These are phyloP conservation scores for Staphylotrichum tortipilum DNA, from an alignment of 495 filamentous ascomycete genomes.

Conservation along the genomic window DNA sequence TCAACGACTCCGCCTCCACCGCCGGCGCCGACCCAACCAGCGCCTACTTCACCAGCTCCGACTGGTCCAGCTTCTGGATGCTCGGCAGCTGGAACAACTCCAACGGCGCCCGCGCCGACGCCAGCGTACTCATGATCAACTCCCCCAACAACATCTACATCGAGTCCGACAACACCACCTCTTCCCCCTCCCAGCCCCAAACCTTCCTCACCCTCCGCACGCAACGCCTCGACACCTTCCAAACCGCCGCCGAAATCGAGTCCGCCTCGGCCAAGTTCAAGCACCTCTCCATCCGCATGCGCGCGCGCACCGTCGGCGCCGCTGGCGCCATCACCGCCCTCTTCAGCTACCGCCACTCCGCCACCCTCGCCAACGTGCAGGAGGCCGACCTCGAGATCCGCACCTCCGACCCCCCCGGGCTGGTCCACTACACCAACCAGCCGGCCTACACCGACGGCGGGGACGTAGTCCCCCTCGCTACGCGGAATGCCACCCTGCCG, in stretches of 20 bases:
- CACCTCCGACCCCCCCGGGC: slow-evolving; percentile 46
- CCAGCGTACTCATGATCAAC: slow-evolving; percentile 48
- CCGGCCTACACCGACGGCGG: slow-evolving; percentile 43
- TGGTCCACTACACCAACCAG: slow-evolving; percentile 68
- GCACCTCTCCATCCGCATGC: slow-evolving; percentile 55
- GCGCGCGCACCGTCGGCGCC: slow-evolving; percentile 43
- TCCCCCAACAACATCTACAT: slow-evolving; percentile 61
- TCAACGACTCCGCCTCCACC: slow-evolving; percentile 21
- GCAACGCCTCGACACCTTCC: slow-evolving; percentile 44
- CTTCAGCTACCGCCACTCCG: slow-evolving; percentile 50
- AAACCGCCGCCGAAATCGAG: slow-evolving; percentile 59
- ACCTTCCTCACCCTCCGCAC: slow-evolving; percentile 58
- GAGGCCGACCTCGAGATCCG: slow-evolving; percentile 75
- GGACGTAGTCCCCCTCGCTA: slow-evolving; percentile 38
- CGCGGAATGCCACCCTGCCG: slow-evolving; percentile 39
- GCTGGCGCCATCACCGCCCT: slow-evolving; percentile 59
- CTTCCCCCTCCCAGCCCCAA: slow-evolving; percentile 27
- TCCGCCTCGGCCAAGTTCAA: slow-evolving; percentile 44
- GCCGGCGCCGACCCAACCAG: slow-evolving; percentile 28
- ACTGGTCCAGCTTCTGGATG: slow-evolving; percentile 46
- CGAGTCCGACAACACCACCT: slow-evolving; percentile 29
- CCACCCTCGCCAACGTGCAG: slow-evolving; percentile 40
- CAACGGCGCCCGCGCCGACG: slow-evolving; percentile 29
- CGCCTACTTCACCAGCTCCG: slow-evolving; percentile 31
- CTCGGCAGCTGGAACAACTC: slow-evolving; percentile 50